Percentiles rank a stretch among this genome's conserved stretches.
These are phyloP conservation scores for Nakazawaea laoshanensis DNA, from an alignment of 805 yeast genomes.

Conservation along the genomic window DNA sequence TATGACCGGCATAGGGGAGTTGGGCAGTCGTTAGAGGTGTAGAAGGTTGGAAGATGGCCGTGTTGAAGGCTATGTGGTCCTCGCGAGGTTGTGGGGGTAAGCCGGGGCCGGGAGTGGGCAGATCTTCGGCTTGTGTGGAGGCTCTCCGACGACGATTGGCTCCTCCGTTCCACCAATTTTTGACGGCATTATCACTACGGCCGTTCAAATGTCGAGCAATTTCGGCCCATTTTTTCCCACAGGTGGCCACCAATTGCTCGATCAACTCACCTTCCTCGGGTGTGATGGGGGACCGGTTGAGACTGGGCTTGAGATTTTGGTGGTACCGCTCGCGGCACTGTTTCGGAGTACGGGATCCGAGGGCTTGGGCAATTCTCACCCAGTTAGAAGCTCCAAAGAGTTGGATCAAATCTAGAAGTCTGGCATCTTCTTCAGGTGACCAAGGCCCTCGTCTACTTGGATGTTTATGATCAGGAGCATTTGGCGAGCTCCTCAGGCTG, in stretches of 20 bases:
- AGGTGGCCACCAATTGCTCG: constrained; percentile 66
- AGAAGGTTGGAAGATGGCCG: constrained; percentile 13
- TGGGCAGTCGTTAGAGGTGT: constrained; percentile 11
- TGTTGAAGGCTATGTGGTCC: constrained; percentile 11
- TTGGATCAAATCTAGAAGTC: constrained; percentile 59
- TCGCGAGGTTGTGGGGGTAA: background rate
- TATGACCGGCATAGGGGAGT: too few species aligned
- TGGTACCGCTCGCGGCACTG: constrained; percentile 90
- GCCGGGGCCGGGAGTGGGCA: constrained; percentile 3
- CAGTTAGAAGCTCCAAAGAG: constrained; percentile 77
- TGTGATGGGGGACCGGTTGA: constrained; percentile 76
- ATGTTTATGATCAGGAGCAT: too few species aligned
- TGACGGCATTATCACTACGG: constrained; percentile 82
- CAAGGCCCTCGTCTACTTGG: constrained; percentile 80
- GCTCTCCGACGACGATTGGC: constrained; percentile 72
- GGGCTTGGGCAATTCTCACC: constrained; percentile 73
- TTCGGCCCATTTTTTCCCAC: constrained; percentile 93
- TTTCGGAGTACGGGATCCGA: constrained; percentile 78
- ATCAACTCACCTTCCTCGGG: constrained; percentile 77
- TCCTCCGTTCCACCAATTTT: constrained; percentile 97
- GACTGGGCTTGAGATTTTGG: constrained; percentile 79
- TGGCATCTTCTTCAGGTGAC: constrained; percentile 79
- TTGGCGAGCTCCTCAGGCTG: too few species aligned
- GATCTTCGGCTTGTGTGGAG: constrained; percentile 17
- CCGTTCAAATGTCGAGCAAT: constrained; percentile 84